A percentile compares a stretch with the other conserved stretches of the same genome.
These are phyloP conservation scores for Plectranthus barbatus DNA, from an alignment of 257 asterid genomes.

Conservation along the genomic window DNA sequence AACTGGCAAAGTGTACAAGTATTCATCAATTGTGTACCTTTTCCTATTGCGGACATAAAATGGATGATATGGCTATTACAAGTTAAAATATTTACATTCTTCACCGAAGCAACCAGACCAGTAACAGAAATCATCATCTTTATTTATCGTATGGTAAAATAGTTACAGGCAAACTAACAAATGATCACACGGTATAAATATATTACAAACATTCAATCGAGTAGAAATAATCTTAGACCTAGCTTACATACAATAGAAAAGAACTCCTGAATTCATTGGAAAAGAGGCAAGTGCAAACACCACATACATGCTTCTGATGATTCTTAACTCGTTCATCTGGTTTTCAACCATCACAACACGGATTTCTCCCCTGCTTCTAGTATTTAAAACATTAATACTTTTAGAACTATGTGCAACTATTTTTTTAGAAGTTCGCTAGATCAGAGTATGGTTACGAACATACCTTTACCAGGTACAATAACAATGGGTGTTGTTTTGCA, in stretches of 20 bases:
- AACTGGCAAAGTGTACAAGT: not conserved
- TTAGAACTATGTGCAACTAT: not conserved
- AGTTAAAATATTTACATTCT: not conserved
- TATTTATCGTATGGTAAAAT: not conserved
- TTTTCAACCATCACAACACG: conserved; percentile 18
- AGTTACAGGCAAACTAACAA: not conserved
- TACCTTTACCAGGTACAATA: conserved; percentile 55
- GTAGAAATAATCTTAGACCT: not conserved
- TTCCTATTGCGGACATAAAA: not conserved
- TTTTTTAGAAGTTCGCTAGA: not conserved
- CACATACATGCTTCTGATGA: not conserved
- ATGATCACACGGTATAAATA: not conserved
- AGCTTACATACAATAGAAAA: conserved; percentile 5
- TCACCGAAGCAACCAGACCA: too few relatives aligned
- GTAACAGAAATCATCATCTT: not conserved
- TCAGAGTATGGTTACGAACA: not conserved
- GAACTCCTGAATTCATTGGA: not conserved
- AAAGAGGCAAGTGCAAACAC: conserved; percentile 6
- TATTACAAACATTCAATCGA: conserved; percentile 2
- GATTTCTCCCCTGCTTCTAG: conserved; percentile 46
- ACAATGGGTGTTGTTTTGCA: conserved; percentile 49
- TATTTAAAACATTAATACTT: not conserved
- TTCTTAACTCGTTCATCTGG: not conserved
- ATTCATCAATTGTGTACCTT: not conserved
- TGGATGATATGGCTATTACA: not conserved